Evolutionary conservation across 1,284 basidiomycete genomes (phyloP).

Genomic region (Thelephora terrestris): DNA sequence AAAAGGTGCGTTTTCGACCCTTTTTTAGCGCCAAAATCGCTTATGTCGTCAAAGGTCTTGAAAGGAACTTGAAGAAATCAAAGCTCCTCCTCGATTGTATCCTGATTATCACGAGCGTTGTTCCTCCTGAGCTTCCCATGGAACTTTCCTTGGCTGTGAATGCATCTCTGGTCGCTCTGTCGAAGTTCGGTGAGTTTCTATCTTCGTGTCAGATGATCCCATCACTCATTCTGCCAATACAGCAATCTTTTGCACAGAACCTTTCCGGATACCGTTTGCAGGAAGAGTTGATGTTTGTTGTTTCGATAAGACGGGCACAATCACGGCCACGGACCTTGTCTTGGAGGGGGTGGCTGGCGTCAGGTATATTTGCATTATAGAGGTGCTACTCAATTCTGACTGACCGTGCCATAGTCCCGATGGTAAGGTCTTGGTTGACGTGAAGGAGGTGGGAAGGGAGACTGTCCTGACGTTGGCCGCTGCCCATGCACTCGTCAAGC

Average conservation of each 20-base stretch:
- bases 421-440: constrained; percentile 61
- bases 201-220: not conserved
- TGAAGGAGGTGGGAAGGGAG: constrained; percentile 67
- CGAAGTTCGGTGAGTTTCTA: constrained; percentile 67
- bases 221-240: not conserved
- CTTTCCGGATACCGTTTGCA: constrained; percentile 90
- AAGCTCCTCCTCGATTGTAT: constrained; percentile 91
- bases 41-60: constrained; percentile 47
- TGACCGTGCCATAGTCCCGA: constrained; percentile 36
- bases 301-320: constrained; percentile 97
- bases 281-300: constrained; percentile 94
- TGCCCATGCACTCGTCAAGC: constrained; percentile 89
- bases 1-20: constrained; percentile 50
- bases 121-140: constrained; percentile 94
- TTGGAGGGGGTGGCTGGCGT: constrained; percentile 87
- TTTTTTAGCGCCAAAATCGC: not conserved
- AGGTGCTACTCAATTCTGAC: constrained; percentile 8
- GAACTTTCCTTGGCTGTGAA: constrained; percentile 93
- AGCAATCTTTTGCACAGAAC: constrained; percentile 97
- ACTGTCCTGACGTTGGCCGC: constrained; percentile 87
- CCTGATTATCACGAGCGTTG: constrained; percentile 90
- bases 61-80: constrained; percentile 84
- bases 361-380: constrained; percentile 36
- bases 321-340: constrained; percentile 91
- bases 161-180: constrained; percentile 84